phyloP scores from a whole-genome alignment of 2,329 filamentous ascomycete genomes.

The Fusarium tanahbumbuense region DNA sequence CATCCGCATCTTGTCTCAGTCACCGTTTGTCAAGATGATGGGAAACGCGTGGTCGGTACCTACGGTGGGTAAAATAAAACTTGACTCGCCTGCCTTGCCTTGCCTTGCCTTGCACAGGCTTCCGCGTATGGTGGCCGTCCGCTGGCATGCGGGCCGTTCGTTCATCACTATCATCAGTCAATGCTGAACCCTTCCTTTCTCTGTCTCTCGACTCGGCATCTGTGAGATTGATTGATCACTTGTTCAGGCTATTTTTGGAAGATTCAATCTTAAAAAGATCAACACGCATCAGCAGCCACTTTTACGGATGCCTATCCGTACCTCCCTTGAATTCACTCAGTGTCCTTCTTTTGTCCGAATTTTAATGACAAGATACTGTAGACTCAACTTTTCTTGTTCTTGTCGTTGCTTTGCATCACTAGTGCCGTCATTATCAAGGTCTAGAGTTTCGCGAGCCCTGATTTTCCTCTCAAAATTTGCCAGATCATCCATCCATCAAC shows the following conservation, averaged over 20 bases:
- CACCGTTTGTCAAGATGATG: too few species aligned
- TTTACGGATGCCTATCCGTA: neutral
- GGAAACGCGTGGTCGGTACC: too few species aligned
- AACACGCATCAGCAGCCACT: slow-evolving; percentile 16
- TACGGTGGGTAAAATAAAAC: slow-evolving; percentile 8
- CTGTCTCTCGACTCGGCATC: neutral
- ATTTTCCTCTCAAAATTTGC: slow-evolving; percentile 4
- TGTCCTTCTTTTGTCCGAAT: neutral
- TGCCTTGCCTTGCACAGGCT: slow-evolving; percentile 9
- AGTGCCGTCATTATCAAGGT: slow-evolving; percentile 21
- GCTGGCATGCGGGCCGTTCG: slow-evolving; percentile 31
- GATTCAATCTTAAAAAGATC: slow-evolving; percentile 39
- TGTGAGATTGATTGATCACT: slow-evolving; percentile 31
- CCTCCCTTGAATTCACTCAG: slow-evolving; percentile 9
- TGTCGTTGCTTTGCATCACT: slow-evolving; percentile 8
- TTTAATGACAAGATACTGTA: slow-evolving; percentile 1
- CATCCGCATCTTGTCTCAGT: neutral
- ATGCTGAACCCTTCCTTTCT: neutral
- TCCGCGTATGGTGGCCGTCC: slow-evolving; percentile 16
- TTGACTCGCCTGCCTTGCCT: neutral
- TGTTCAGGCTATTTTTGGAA: slow-evolving; percentile 35
- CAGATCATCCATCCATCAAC: slow-evolving; percentile 6
- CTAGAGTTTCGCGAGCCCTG: neutral
- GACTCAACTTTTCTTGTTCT: slow-evolving; percentile 5
- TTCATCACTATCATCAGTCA: slow-evolving; percentile 23